Percentiles rank a stretch among this genome's conserved stretches.
These are phyloP conservation scores for Lodderomyces orthopsilosis DNA, from an alignment of 1,139 yeast species.

Conservation along the genomic window DNA sequence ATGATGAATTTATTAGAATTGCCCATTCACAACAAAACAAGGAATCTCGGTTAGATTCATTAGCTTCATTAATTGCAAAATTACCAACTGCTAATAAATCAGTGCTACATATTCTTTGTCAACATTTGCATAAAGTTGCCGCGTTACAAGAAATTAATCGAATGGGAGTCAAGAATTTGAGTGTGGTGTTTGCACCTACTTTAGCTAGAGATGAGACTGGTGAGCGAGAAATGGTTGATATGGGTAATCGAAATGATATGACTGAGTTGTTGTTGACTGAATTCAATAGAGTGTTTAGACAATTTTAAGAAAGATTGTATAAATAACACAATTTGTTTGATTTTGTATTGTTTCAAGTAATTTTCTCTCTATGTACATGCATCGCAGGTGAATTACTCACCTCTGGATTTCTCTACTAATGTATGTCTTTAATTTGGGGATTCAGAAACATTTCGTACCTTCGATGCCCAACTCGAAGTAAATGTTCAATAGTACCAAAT, in stretches of 20 bases:
- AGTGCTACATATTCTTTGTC: constrained; percentile 54
- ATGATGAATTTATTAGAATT: constrained; percentile 60
- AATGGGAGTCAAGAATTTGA: constrained; percentile 80
- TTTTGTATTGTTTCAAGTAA: too few species aligned
- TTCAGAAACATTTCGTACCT: constrained; percentile 70
- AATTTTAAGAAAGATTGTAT: neutral
- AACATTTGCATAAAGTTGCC: constrained; percentile 62
- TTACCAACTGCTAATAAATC: constrained; percentile 70
- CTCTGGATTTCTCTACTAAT: constrained; percentile 18
- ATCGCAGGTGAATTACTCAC: neutral
- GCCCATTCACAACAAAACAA: constrained; percentile 16
- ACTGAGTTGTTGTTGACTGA: constrained; percentile 74
- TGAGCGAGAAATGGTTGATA: constrained; percentile 81
- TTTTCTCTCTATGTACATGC: neutral
- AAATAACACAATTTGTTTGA: too few species aligned
- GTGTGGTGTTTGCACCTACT: constrained; percentile 96
- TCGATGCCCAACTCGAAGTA: constrained; percentile 72
- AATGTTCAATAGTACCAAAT: constrained; percentile 82
- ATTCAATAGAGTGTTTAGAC: constrained; percentile 14
- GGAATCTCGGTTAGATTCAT: constrained; percentile 32
- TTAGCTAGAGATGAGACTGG: constrained; percentile 78
- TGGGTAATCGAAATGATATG: constrained; percentile 76
- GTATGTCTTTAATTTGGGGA: constrained; percentile 64
- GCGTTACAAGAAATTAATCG: constrained; percentile 50
- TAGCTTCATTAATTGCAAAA: constrained; percentile 25